Evolutionary conservation across 257 asterid genomes (phyloP).

Genomic region (Paulownia fortunei): DNA sequence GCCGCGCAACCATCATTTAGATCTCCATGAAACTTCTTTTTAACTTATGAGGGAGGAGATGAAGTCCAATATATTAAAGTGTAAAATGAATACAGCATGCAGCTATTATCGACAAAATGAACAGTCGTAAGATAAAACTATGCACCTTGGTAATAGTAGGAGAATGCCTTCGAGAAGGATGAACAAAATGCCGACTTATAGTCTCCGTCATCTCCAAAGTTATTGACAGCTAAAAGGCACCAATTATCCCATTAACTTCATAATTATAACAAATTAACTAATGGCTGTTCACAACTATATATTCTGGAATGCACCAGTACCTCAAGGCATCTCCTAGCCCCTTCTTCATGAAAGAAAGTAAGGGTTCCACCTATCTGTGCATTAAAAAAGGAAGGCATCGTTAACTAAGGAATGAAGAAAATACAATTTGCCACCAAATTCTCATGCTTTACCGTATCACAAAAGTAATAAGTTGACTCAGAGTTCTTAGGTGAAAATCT

Average conservation of each 20-base stretch:
- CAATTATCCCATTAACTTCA: slow-evolving; percentile 41
- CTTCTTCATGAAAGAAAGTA: slow-evolving; percentile 90
- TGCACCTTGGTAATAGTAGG: slow-evolving; percentile 80
- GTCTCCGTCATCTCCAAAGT: slow-evolving; percentile 89
- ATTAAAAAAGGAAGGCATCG: not conserved
- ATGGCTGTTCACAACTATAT: slow-evolving; percentile 26
- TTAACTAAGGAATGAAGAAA: slow-evolving; percentile 18
- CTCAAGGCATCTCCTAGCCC: slow-evolving; percentile 96
- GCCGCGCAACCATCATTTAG: slow-evolving; percentile 1
- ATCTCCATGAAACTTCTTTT: not conserved
- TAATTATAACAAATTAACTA: slow-evolving; percentile 17
- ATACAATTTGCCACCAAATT: slow-evolving; percentile 23
- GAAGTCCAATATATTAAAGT: slow-evolving; percentile 1
- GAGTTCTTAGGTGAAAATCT: slow-evolving; percentile 97
- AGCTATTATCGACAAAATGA: slow-evolving; percentile 5
- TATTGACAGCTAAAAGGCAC: slow-evolving; percentile 70
- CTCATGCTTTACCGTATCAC: slow-evolving; percentile 83
- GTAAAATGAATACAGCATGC: not conserved
- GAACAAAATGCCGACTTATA: slow-evolving; percentile 69
- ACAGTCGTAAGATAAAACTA: not conserved
- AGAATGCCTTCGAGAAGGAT: slow-evolving; percentile 89
- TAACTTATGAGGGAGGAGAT: not conserved
- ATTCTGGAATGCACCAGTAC: slow-evolving; percentile 48
- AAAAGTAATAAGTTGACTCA: slow-evolving; percentile 88
- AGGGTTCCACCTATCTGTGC: slow-evolving; percentile 99